phyloP scores from a whole-genome alignment of 352 stramenopile species.

The Phytophthora vignae region DNA sequence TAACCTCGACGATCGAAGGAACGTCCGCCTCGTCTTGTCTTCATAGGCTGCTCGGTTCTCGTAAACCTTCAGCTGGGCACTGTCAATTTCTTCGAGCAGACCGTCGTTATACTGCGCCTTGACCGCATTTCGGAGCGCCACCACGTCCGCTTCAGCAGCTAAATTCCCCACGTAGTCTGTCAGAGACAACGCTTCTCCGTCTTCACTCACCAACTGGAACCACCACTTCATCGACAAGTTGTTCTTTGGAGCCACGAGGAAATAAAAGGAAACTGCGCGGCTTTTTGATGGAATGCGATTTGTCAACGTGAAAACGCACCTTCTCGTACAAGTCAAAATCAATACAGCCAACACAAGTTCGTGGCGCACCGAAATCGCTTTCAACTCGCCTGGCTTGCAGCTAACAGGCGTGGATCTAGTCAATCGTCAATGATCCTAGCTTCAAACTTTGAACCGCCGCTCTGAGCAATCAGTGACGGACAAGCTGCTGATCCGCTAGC shows the following conservation, averaged over 20 bases:
- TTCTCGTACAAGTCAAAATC: too few relatives aligned
- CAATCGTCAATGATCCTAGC: too few relatives aligned
- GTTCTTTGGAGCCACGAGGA: not conserved
- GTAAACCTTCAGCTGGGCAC: not conserved
- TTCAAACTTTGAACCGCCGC: too few relatives aligned
- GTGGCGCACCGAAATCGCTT: not conserved
- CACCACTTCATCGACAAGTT: not conserved
- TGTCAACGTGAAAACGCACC: too few relatives aligned
- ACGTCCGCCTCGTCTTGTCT: not conserved
- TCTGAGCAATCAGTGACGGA: too few relatives aligned
- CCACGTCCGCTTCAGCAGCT: not conserved
- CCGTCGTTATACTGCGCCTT: not conserved
- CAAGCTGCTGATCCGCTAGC: too few relatives aligned
- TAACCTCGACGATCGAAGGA: too few relatives aligned
- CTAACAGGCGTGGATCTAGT: not conserved
- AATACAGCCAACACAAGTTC: too few relatives aligned
- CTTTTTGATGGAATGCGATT: not conserved
- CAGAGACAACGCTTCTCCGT: too few relatives aligned
- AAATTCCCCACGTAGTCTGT: not conserved
- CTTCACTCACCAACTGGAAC: not conserved
- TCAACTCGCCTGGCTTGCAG: not conserved
- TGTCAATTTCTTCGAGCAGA: not conserved
- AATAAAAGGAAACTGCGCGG: too few relatives aligned
- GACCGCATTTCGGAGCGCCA: not conserved
- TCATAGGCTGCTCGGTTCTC: not conserved